These are phyloP conservation scores for Ophiostoma angusticollis DNA, from an alignment of 2,329 filamentous ascomycete species.

Conservation along the genomic window DNA sequence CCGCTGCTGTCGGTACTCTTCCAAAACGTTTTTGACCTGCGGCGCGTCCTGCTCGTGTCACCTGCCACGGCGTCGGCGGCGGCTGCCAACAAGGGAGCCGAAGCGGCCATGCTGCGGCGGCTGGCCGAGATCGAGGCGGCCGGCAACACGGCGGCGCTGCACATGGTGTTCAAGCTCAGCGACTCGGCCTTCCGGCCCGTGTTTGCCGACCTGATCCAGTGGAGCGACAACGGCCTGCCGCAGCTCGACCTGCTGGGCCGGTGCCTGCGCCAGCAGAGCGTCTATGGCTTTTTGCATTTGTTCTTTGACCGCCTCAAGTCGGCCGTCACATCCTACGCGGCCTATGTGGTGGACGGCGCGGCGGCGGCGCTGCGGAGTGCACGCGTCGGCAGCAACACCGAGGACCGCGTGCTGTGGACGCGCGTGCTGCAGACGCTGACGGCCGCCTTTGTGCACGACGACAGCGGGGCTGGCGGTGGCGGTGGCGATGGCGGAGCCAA, in stretches of 20 bases:
- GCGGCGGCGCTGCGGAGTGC: conserved; percentile 45
- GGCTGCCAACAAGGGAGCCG: not conserved
- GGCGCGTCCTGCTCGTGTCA: conserved; percentile 32
- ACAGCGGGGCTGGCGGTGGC: conserved; percentile 47
- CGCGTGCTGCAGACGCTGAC: conserved; percentile 58
- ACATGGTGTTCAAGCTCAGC: conserved; percentile 94
- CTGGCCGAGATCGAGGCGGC: conserved; percentile 49
- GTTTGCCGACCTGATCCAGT: conserved; percentile 76
- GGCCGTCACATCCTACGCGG: conserved; percentile 84
- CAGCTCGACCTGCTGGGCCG: conserved; percentile 48
- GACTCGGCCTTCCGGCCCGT: conserved; percentile 86
- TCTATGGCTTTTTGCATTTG: conserved; percentile 66
- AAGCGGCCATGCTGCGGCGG: conserved; percentile 21
- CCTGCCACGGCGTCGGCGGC: not conserved
- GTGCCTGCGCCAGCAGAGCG: conserved; percentile 53
- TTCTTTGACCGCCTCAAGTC: conserved; percentile 85
- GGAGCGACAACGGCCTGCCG: conserved; percentile 50
- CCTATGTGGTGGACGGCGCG: conserved; percentile 67
- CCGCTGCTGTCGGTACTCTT: conserved; percentile 53
- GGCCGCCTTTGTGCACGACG: conserved; percentile 74
- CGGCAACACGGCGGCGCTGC: conserved; percentile 60
- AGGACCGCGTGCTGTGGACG: conserved; percentile 50
- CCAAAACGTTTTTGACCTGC: conserved; percentile 49
- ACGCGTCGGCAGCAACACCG: conserved; percentile 31
- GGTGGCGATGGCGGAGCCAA: not conserved